Conservation (phyloP, 129 eudicot species). For the Scalesia atractyloides region DNA sequence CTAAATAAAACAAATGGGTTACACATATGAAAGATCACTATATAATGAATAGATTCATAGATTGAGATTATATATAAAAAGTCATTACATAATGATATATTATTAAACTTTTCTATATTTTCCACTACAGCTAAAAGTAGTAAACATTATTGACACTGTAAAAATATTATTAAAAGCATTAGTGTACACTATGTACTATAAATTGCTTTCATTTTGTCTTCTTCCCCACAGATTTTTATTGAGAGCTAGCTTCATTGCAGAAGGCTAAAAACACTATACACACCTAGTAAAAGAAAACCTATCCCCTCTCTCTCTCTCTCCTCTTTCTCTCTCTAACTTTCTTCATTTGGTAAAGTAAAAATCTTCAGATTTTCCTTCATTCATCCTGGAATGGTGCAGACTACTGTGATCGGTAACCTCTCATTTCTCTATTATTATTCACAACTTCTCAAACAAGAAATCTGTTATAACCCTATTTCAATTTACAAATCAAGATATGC, state of each 20-base stretch:
- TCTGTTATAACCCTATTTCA: background rate
- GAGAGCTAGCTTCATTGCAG: background rate
- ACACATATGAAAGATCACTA: no score
- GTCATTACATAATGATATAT: no score
- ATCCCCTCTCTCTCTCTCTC: background rate
- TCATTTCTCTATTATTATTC: constrained; percentile 22
- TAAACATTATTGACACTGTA: no score
- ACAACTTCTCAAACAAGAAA: constrained; percentile 15
- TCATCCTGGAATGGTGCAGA: constrained; percentile 32
- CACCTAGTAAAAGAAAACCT: constrained; percentile 22
- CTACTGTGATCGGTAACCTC: constrained; percentile 41
- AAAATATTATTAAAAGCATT: no score
- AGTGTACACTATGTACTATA: no score
- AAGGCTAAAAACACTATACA: background rate
- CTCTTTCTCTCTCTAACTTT: constrained; percentile 19
- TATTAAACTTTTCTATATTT: no score
- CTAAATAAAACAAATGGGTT: no score
- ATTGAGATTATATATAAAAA: no score
- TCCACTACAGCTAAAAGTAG: no score
- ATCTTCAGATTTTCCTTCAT: constrained; percentile 14
- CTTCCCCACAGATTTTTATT: background rate
- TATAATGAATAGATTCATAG: no score
- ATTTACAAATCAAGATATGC: background rate
- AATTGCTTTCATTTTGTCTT: background rate
- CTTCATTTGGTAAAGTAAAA: constrained; percentile 37